Evolutionary conservation across 2,329 filamentous ascomycete genomes (phyloP).

Genomic region (Metarhizium anisopliae): DNA sequence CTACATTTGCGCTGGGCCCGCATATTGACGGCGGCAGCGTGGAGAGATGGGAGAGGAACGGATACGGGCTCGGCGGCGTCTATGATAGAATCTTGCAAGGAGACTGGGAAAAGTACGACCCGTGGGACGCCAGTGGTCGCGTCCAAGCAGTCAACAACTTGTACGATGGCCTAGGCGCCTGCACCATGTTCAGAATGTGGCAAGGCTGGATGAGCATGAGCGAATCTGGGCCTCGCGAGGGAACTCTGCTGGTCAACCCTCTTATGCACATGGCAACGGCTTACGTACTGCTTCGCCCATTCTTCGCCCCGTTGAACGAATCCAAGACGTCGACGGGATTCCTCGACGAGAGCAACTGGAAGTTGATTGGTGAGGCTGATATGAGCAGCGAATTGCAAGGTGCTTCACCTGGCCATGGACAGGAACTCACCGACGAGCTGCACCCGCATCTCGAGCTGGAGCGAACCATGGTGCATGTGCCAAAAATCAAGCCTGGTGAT

Average conservation of each 20-base stretch:
- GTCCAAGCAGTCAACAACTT: slow-evolving; percentile 62
- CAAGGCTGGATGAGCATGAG: slow-evolving; percentile 86
- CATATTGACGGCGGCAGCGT: slow-evolving; percentile 68
- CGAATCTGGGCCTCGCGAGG: slow-evolving; percentile 61
- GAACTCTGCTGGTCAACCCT: slow-evolving; percentile 76
- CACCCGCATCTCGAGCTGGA: slow-evolving; percentile 65
- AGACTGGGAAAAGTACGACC: slow-evolving; percentile 71
- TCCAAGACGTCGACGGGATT: slow-evolving; percentile 20
- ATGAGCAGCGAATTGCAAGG: slow-evolving; percentile 60
- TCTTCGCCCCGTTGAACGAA: slow-evolving; percentile 53
- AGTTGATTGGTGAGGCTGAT: slow-evolving; percentile 33
- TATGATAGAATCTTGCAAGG: slow-evolving; percentile 69
- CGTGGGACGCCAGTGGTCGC: slow-evolving; percentile 68
- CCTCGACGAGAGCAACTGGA: slow-evolving; percentile 51
- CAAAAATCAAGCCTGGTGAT: slow-evolving; percentile 61
- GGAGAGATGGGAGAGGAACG: slow-evolving; percentile 63
- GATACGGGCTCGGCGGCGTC: slow-evolving; percentile 57
- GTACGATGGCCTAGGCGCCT: slow-evolving; percentile 74
- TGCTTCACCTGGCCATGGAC: slow-evolving; percentile 57
- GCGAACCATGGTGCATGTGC: slow-evolving; percentile 61
- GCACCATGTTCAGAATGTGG: slow-evolving; percentile 78
- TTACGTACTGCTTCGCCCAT: slow-evolving; percentile 75
- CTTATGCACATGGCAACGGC: slow-evolving; percentile 65
- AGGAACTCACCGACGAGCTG: slow-evolving; percentile 58
- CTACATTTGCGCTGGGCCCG: slow-evolving; percentile 61